phyloP scores from a whole-genome alignment of 139 green algal species.

The Coelastrella sp. region DNA sequence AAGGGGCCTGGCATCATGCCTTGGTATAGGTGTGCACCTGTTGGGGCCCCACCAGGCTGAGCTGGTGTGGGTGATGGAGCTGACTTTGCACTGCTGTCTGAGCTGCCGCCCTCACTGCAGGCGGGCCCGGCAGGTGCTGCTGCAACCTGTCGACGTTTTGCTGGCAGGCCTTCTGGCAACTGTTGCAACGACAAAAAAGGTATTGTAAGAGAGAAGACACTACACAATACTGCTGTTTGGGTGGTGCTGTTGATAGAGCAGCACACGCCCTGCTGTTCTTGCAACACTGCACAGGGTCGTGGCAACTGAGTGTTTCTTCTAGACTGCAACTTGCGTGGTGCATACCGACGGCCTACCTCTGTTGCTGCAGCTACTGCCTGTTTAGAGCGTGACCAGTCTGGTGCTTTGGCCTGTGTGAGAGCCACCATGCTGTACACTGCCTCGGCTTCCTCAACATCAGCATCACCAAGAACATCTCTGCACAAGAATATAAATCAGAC shows the following conservation, averaged over 20 bases:
- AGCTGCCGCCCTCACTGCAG: constrained; percentile 40
- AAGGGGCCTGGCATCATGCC: neutral
- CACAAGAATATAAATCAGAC: neutral
- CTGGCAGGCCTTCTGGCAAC: constrained; percentile 1
- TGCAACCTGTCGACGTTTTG: constrained; percentile 23
- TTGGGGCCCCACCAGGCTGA: neutral
- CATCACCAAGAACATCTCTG: constrained; percentile 40
- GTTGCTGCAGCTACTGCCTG: neutral
- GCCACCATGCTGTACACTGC: constrained; percentile 49
- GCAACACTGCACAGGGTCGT: too few relatives aligned
- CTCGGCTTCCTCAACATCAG: constrained; percentile 46
- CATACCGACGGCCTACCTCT: neutral
- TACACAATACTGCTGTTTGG: neutral
- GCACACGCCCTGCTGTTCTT: too few relatives aligned
- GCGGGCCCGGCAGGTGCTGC: constrained; percentile 3
- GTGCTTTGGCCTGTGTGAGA: constrained; percentile 33
- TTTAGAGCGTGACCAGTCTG: neutral
- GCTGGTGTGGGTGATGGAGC: constrained; percentile 23
- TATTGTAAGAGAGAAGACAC: neutral
- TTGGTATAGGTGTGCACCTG: neutral
- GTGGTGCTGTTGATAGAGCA: too few relatives aligned
- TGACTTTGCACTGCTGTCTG: constrained; percentile 44
- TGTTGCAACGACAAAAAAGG: neutral
- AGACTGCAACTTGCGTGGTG: too few relatives aligned
- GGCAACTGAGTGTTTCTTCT: too few relatives aligned